phyloP scores from a whole-genome alignment of 75 land plant genomes.

The Selaginella tamariscina region DNA sequence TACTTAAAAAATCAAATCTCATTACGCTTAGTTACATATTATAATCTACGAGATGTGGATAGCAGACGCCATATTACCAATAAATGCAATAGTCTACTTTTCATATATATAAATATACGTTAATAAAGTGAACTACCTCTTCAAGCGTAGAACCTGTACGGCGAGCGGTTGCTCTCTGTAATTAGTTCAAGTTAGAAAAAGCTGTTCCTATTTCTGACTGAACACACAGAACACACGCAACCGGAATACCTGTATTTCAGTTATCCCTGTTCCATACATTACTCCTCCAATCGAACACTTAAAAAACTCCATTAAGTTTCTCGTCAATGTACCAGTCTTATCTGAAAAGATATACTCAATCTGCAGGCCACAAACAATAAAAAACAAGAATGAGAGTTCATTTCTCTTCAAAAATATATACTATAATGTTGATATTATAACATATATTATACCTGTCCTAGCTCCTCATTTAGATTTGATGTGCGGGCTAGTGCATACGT shows the following conservation, averaged over 20 bases:
- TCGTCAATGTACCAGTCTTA: slow-evolving; percentile 94
- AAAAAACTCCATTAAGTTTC: slow-evolving; percentile 97
- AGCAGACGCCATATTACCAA: no score
- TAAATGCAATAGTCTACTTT: no score
- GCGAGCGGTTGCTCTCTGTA: slow-evolving; percentile 63
- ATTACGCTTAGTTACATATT: no score
- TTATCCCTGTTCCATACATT: slow-evolving; percentile 85
- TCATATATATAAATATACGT: no score
- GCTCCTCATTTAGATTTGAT: slow-evolving; percentile 97
- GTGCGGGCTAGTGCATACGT: slow-evolving; percentile 95
- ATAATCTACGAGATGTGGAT: no score
- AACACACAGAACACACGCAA: no score
- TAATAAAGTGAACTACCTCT: slow-evolving; percentile 35
- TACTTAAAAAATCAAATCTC: no score
- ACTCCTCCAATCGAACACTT: slow-evolving; percentile 95
- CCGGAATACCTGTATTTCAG: no score
- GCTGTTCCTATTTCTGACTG: no score
- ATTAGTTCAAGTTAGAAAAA: no score
- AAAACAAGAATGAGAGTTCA: not conserved
- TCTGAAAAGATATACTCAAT: slow-evolving; percentile 97
- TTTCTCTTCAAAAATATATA: not conserved
- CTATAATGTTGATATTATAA: not conserved
- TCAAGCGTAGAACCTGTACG: slow-evolving; percentile 50
- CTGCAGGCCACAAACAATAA: no score
- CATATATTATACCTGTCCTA: slow-evolving; percentile 71